Conservation (phyloP, 441 rosid species). For the Arabidopsis lyrata region DNA sequence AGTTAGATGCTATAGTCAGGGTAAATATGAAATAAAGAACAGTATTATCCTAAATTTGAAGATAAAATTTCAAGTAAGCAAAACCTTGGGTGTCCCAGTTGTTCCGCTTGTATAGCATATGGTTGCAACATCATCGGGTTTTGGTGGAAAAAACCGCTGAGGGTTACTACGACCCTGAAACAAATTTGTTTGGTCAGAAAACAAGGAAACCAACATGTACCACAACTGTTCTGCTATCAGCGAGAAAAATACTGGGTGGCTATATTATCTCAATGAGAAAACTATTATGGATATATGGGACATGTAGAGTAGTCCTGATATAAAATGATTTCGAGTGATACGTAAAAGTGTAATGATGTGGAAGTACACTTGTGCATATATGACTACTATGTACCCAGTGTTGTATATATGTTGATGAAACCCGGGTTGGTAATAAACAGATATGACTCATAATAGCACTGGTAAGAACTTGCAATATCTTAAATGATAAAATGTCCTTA, state of each 20-base stretch:
- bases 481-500: conserved; percentile 7
- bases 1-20: conserved; percentile 41
- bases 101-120: conserved; percentile 99
- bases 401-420: conserved; percentile 19
- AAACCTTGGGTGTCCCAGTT: conserved; percentile 99
- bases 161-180: conserved; percentile 89
- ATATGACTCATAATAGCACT: conserved; percentile 14
- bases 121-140: conserved; percentile 90
- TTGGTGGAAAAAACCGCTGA: conserved; percentile 85
- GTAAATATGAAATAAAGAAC: conserved; percentile 16
- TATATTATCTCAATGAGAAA: conserved; percentile 6
- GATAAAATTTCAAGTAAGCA: conserved; percentile 30
- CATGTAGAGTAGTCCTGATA: background rate
- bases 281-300: conserved; percentile 13
- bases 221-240: conserved; percentile 15
- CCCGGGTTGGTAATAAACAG: conserved; percentile 2
- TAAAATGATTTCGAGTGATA: background rate
- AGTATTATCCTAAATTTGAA: conserved; percentile 5
- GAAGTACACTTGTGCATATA: conserved; percentile 25
- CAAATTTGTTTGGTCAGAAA: conserved; percentile 46
- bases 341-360: conserved; percentile 5
- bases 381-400: conserved; percentile 12
- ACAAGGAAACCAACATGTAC: conserved; percentile 30
- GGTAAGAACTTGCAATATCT: conserved; percentile 25
- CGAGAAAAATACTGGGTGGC: conserved; percentile 2